phyloP scores from a whole-genome alignment of 2,329 filamentous ascomycete species.

The Salinomyces thailandicus region DNA sequence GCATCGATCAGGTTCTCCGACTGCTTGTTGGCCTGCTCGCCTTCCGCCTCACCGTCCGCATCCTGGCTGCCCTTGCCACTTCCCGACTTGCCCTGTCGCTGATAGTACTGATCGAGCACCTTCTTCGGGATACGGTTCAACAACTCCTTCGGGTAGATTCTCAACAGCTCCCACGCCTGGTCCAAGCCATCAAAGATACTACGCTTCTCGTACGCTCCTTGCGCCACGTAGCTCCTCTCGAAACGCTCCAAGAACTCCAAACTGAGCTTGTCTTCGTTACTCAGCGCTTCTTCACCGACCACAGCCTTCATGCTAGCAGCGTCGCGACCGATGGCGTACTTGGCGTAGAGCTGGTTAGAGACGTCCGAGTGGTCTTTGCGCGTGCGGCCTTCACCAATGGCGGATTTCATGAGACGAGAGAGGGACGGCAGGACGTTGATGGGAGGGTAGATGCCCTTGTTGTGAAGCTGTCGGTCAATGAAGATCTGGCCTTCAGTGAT shows the following conservation, averaged over 20 bases:
- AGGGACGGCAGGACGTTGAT: slow-evolving; percentile 98
- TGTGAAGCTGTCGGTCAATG: slow-evolving; percentile 83
- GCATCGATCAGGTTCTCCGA: slow-evolving; percentile 5
- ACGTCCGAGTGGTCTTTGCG: slow-evolving; percentile 96
- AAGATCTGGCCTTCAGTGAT: slow-evolving; percentile 99
- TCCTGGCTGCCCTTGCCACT: slow-evolving; percentile 37
- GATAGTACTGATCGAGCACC: slow-evolving; percentile 43
- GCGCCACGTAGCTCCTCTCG: slow-evolving; percentile 85
- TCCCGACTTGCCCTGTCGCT: slow-evolving; percentile 33
- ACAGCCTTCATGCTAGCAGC: slow-evolving; percentile 98
- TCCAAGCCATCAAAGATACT: slow-evolving; percentile 90
- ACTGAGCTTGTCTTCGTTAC: slow-evolving; percentile 91
- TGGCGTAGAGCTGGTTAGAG: slow-evolving; percentile 98
- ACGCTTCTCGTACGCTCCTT: slow-evolving; percentile 85
- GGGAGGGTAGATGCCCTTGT: slow-evolving; percentile 95
- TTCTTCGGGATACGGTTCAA: slow-evolving; percentile 67
- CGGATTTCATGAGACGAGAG: slow-evolving; percentile 99
- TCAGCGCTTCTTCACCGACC: slow-evolving; percentile 94
- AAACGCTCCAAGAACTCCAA: slow-evolving; percentile 98
- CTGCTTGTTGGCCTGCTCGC: slow-evolving; percentile 13
- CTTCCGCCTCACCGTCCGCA: slow-evolving; percentile 22
- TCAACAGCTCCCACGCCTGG: slow-evolving; percentile 87
- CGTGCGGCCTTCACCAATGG: slow-evolving; percentile 94
- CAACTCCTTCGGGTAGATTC: slow-evolving; percentile 95
- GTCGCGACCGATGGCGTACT: slow-evolving; percentile 98